Base-by-base conservation (phyloP, 306 rosid species). In the Castanea mollissima region DNA sequence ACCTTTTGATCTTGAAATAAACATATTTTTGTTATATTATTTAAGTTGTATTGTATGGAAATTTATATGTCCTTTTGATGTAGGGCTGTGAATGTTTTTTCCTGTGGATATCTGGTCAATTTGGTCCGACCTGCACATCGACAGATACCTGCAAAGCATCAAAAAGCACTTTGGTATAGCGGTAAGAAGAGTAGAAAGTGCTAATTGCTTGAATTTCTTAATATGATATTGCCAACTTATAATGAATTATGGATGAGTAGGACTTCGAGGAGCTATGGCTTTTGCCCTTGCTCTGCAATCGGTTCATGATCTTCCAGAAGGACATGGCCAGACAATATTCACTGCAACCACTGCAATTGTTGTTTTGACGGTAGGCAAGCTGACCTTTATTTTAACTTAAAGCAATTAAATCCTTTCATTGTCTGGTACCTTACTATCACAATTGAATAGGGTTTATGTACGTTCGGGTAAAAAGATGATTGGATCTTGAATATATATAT, bases 191-290 rank as follows among this genome's bases (percentile, higher is more conserved):
- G 65, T 76, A 71, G 32, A 64, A 74, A 74, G 63, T 63, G 19
- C 83, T 71, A 74, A 74, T 56, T 72, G 41, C 35, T 65, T 77
- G 67, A 51, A n/a, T 55, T 11, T 64, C 19, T 25, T 74, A 32
- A 34, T 57, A 73, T 32, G 20, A 67, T 32, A 56, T 6, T 74
- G 29, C 38, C 76, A 23, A 56, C 73, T 56, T 58, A 77, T 80
- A 72, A 21, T 31, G 23, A 75, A 41, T 65, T 79, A n/a, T 78
- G 83, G 77, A 71, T 55, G 76, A 75, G 34, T 75, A 95, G 99
- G 99, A 76, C 99, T 95, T 79, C 92, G 99, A 80, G 99, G 99
- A 75, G 99, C 99, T 73, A 95, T 95, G 99, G 99, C 99, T 25
- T 95, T 95, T 90, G 99, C 99, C 52, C 94, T 95, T 65, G 98